Percentiles rank a stretch among this genome's conserved stretches.
These are phyloP conservation scores for Vaccinium macrocarpon DNA, from an alignment of 148 eudicot species.

Conservation along the genomic window DNA sequence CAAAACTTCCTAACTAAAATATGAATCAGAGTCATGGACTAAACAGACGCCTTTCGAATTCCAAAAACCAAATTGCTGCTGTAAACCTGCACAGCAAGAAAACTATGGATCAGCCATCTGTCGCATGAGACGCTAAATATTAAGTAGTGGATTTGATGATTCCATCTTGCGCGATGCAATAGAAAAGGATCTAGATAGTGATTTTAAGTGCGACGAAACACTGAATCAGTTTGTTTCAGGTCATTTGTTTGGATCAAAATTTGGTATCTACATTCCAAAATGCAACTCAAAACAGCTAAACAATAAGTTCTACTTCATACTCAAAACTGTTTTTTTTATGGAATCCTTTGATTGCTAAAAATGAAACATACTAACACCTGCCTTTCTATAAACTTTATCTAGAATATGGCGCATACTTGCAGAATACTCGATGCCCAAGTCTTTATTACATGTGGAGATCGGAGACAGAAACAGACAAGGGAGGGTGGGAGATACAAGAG, in stretches of 20 bases:
- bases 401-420: background rate
- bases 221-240: conserved; percentile 1
- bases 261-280: background rate
- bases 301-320: background rate
- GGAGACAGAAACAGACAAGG: background rate
- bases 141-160: conserved; percentile 5
- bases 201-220: background rate
- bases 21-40: conserved; percentile 4
- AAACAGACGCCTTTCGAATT: conserved; percentile 6
- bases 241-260: background rate
- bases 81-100: conserved; percentile 23
- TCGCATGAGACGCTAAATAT: background rate
- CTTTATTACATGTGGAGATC: background rate
- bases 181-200: background rate
- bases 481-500: background rate
- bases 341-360: background rate
- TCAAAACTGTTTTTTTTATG: background rate
- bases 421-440: background rate
- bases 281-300: background rate
- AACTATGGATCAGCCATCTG: conserved; percentile 13
- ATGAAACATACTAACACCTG: background rate
- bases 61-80: conserved; percentile 6
- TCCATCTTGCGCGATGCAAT: background rate
- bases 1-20: conserved; percentile 18
- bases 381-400: background rate